Conservation (phyloP, 2,329 filamentous ascomycete genomes). For the Ambrosiella cleistominuta region DNA sequence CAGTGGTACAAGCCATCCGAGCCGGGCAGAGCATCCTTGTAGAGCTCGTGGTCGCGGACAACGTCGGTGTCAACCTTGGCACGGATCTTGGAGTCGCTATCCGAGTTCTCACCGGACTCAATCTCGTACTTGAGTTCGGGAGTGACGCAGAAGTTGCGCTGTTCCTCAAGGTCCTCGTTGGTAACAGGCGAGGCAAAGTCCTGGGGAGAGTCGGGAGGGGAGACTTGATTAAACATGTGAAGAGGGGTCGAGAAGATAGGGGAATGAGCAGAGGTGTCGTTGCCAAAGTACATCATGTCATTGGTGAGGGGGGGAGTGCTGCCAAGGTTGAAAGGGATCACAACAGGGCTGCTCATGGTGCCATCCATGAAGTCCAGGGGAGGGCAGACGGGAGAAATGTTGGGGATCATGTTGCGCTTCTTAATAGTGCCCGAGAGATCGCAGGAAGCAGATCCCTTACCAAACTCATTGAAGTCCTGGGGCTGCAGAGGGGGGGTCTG, state of each 20-base stretch:
- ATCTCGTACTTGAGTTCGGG: slow-evolving; percentile 27
- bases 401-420: background rate
- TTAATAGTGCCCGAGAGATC: slow-evolving; percentile 9
- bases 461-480: slow-evolving; percentile 6
- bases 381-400: slow-evolving; percentile 1
- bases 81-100: slow-evolving; percentile 21
- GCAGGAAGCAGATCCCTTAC: slow-evolving; percentile 9
- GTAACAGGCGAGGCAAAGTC: slow-evolving; percentile 7
- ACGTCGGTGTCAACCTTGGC: slow-evolving; percentile 36
- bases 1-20: slow-evolving; percentile 78
- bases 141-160: slow-evolving; percentile 18
- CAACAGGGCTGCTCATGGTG: slow-evolving; percentile 7
- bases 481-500: slow-evolving; percentile 1
- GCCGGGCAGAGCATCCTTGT: slow-evolving; percentile 43
- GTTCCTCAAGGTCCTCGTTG: slow-evolving; percentile 9
- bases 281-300: slow-evolving; percentile 8
- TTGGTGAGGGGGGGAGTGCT: background rate
- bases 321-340: slow-evolving; percentile 2
- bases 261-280: background rate
- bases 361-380: slow-evolving; percentile 5
- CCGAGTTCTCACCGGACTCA: slow-evolving; percentile 13
- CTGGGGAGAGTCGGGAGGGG: slow-evolving; percentile 14
- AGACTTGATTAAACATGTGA: slow-evolving; percentile 12
- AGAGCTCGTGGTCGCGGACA: slow-evolving; percentile 50
- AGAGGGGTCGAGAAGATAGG: slow-evolving; percentile 5